A percentile compares a stretch with the other conserved stretches of the same genome.
Evolutionary conservation across 164 flowering plant species (phyloP).

Genomic region (Annona cherimola): DNA sequence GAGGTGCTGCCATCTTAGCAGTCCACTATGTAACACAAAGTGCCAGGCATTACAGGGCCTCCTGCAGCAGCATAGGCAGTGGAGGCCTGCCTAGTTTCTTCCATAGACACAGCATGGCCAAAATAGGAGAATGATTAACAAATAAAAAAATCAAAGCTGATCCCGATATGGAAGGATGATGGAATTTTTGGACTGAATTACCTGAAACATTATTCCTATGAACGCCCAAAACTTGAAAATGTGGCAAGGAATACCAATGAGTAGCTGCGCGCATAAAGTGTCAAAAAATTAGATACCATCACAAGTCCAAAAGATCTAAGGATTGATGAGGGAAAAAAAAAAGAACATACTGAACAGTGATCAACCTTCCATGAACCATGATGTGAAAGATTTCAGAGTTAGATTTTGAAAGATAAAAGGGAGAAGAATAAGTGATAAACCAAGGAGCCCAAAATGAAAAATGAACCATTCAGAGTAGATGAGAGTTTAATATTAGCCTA

Average conservation of each 20-base stretch:
- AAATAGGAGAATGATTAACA: neutral
- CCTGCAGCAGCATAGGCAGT: neutral
- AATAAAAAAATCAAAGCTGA: neutral
- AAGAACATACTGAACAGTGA: neutral
- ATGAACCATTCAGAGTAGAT: neutral
- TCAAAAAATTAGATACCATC: neutral
- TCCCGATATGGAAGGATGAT: neutral
- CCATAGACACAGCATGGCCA: neutral
- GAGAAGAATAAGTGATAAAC: no score
- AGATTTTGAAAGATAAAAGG: no score
- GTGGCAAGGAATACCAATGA: constrained; percentile 93
- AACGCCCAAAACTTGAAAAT: constrained; percentile 96
- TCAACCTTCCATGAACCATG: neutral
- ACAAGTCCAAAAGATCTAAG: neutral
- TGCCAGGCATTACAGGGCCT: neutral
- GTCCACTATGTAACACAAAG: neutral
- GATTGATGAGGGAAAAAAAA: no score
- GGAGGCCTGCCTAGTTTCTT: neutral
- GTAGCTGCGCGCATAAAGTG: constrained; percentile 42
- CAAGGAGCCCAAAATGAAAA: neutral
- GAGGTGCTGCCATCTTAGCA: neutral
- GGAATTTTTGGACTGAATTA: constrained; percentile 11
- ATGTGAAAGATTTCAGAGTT: no score
- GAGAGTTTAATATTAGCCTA: no score
- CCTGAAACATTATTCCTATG: constrained; percentile 88